These are phyloP conservation scores for Exophiala sp. DNA, from an alignment of 2,329 filamentous ascomycete genomes.

Conservation along the genomic window DNA sequence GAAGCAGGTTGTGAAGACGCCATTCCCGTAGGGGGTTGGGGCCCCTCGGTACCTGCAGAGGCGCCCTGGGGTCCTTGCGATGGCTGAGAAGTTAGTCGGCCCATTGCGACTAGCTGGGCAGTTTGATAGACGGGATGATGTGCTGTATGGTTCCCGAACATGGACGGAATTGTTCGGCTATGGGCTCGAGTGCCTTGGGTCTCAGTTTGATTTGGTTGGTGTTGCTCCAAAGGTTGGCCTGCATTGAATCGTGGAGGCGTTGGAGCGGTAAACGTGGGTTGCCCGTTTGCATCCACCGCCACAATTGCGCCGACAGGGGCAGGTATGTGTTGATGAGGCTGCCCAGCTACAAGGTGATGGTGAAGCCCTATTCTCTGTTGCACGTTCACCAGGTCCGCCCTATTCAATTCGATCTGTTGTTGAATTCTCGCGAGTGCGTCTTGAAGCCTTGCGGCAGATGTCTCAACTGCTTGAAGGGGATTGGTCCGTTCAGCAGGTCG, in stretches of 20 bases:
- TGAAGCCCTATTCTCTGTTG: conserved; percentile 22
- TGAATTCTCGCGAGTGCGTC: conserved; percentile 19
- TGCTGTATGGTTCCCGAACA: neutral
- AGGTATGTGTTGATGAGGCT: neutral
- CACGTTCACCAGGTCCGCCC: conserved; percentile 19
- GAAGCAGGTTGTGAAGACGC: neutral
- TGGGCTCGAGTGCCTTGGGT: neutral
- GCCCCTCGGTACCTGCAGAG: neutral
- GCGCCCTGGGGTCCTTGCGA: neutral
- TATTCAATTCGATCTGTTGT: conserved; percentile 20
- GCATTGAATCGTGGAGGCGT: neutral
- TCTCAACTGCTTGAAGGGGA: conserved; percentile 9
- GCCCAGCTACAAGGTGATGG: neutral
- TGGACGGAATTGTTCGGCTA: neutral
- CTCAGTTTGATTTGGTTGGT: neutral
- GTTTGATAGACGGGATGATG: neutral
- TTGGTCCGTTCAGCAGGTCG: neutral
- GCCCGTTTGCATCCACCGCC: neutral
- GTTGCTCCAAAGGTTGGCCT: neutral
- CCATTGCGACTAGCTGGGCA: too few relatives aligned
- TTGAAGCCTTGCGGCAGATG: conserved; percentile 12
- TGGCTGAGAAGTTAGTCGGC: neutral
- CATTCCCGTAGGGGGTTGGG: neutral
- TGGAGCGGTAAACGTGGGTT: neutral
- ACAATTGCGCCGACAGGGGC: neutral